Evolutionary conservation across 345 rosid genomes (phyloP).

Genomic region (Eucalyptus albens): DNA sequence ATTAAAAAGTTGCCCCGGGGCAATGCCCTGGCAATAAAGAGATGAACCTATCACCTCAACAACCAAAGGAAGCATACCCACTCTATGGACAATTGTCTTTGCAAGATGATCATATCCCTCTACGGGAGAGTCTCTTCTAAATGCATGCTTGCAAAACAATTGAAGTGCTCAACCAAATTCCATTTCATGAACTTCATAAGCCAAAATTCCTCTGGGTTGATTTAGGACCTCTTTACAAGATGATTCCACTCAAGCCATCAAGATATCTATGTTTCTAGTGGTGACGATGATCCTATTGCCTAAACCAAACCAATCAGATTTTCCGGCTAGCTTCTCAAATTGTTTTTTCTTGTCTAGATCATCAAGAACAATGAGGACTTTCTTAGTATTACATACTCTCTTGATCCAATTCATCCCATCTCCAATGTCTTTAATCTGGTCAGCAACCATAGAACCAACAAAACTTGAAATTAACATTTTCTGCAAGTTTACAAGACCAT

Average conservation of each 20-base stretch:
- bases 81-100: fast-evolving
- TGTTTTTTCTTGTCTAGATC: background rate
- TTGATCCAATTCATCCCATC: background rate
- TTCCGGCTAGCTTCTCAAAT: background rate
- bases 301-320: background rate
- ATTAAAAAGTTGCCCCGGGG: fast-evolving
- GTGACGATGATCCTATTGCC: background rate
- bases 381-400: background rate
- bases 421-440: background rate
- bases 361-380: background rate
- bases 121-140: fast-evolving
- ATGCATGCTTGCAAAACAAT: background rate
- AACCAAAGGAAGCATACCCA: background rate
- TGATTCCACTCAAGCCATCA: background rate
- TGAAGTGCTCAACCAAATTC: background rate
- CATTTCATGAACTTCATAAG: background rate
- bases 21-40: background rate
- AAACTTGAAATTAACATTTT: background rate
- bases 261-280: background rate
- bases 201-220: background rate
- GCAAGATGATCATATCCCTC: background rate
- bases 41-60: background rate
- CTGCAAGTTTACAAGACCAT: background rate
- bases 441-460: background rate
- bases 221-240: background rate